Evolutionary conservation across 495 filamentous ascomycete species (phyloP).

Genomic region (Paragyromitra xinjiangensis): DNA sequence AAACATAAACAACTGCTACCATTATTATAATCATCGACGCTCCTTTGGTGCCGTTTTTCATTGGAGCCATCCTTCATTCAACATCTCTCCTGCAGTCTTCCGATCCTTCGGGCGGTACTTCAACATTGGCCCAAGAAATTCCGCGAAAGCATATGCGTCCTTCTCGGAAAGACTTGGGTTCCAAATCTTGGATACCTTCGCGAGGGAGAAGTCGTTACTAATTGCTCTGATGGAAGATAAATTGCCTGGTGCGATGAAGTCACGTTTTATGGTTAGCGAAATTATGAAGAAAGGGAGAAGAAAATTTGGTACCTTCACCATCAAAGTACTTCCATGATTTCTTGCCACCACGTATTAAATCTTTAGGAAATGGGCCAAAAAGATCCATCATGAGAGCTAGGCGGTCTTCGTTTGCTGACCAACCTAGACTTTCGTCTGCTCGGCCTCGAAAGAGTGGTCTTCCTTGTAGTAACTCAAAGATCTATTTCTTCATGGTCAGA

Average conservation of each 20-base stretch:
- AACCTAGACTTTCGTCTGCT: slow-evolving; percentile 42
- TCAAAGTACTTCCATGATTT: slow-evolving; percentile 45
- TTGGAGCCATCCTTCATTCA: slow-evolving; percentile 29
- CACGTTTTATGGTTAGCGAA: not conserved
- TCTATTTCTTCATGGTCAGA: slow-evolving; percentile 12
- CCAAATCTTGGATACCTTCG: slow-evolving; percentile 35
- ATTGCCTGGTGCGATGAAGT: slow-evolving; percentile 17
- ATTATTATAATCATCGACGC: not conserved
- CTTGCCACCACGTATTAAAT: slow-evolving; percentile 37
- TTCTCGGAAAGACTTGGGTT: slow-evolving; percentile 30
- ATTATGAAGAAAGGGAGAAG: not conserved
- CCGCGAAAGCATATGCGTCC: slow-evolving; percentile 24
- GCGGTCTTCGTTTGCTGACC: slow-evolving; percentile 43
- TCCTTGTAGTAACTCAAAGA: slow-evolving; percentile 42
- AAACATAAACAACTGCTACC: not conserved
- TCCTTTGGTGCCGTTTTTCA: not conserved
- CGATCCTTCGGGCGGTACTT: slow-evolving; percentile 38
- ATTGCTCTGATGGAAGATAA: slow-evolving; percentile 41
- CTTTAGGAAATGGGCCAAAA: slow-evolving; percentile 39
- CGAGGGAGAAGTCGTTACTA: slow-evolving; percentile 40
- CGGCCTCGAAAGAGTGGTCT: slow-evolving; percentile 40
- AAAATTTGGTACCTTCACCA: slow-evolving; percentile 20
- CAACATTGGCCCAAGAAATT: slow-evolving; percentile 41
- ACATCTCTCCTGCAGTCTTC: slow-evolving; percentile 36
- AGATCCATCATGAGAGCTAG: slow-evolving; percentile 49